These are phyloP conservation scores for Hypoxylon perforatum DNA, from an alignment of 495 filamentous ascomycete genomes.

Conservation along the genomic window DNA sequence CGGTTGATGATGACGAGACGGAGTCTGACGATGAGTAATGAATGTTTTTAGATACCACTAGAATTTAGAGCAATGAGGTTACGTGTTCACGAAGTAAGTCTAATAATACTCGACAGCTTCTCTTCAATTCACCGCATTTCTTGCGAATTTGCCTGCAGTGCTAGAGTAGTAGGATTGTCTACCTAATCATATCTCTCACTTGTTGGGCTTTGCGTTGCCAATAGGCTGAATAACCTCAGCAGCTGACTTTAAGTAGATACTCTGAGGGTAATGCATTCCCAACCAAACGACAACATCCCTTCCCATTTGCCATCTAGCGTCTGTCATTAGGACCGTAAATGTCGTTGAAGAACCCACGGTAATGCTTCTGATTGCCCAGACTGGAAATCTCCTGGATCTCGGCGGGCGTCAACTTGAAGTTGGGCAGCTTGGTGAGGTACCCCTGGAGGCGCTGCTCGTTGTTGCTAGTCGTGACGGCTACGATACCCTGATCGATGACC, in stretches of 20 bases:
- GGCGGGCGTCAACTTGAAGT: slow-evolving; percentile 75
- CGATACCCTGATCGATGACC: slow-evolving; percentile 81
- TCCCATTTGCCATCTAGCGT: slow-evolving; percentile 49
- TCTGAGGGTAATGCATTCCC: too few species aligned
- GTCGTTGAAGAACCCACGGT: slow-evolving; percentile 72
- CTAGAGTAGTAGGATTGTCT: not conserved
- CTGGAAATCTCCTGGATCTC: slow-evolving; percentile 76
- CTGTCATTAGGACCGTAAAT: slow-evolving; percentile 71
- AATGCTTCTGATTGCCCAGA: slow-evolving; percentile 74
- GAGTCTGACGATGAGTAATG: slow-evolving; percentile 58
- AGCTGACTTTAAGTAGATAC: too few species aligned
- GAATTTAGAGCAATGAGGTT: slow-evolving; percentile 7
- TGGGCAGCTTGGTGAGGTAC: slow-evolving; percentile 68
- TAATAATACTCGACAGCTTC: not conserved
- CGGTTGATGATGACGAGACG: slow-evolving; percentile 52
- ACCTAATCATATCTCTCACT: not conserved
- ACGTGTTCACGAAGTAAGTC: slow-evolving; percentile 24
- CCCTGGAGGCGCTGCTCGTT: slow-evolving; percentile 76
- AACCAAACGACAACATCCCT: not conserved
- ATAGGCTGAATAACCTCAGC: too few species aligned
- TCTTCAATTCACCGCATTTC: not conserved
- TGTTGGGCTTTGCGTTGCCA: too few species aligned
- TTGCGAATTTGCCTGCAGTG: not conserved
- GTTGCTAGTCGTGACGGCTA: slow-evolving; percentile 80
- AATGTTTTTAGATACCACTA: slow-evolving; percentile 25